Conservation (phyloP, 176 grass and related monocot genomes). For the Aegilops umbellulata region DNA sequence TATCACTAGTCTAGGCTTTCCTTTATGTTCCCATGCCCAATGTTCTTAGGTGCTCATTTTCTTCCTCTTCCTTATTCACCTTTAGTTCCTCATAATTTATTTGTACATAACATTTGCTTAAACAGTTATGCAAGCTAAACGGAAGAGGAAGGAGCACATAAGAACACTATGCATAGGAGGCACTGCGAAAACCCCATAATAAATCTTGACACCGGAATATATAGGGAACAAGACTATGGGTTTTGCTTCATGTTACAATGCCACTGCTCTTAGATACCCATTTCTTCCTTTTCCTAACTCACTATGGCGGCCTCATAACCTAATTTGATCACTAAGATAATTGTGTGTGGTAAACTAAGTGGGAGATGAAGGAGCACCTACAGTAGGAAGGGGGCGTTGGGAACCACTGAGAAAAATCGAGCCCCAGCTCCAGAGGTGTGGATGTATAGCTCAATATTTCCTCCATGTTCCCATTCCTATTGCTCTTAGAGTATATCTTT, state of each 20-base stretch:
- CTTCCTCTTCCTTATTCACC: conserved; percentile 27
- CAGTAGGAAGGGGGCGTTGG: no score
- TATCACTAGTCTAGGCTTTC: neutral
- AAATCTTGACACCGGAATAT: neutral
- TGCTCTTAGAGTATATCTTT: no score
- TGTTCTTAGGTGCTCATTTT: conserved; percentile 22
- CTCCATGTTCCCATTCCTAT: no score
- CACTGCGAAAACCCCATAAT: conserved; percentile 3
- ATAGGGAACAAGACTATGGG: neutral
- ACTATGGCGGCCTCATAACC: neutral
- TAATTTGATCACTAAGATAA: no score
- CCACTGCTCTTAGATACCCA: conserved; percentile 6
- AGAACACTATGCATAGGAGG: conserved; percentile 16
- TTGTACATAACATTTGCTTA: neutral
- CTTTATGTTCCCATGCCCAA: conserved; percentile 34
- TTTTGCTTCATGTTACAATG: conserved; percentile 34
- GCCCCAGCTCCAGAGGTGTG: no score
- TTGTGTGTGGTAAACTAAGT: no score
- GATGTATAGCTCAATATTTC: no score
- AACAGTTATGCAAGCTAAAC: neutral
- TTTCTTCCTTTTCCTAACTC: conserved; percentile 25
- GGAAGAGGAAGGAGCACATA: conserved; percentile 31
- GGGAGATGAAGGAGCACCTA: no score
- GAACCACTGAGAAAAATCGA: no score
- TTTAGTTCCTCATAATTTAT: neutral